These are phyloP conservation scores for Diospyros kaki DNA, from an alignment of 148 eudicot genomes.

Conservation along the genomic window DNA sequence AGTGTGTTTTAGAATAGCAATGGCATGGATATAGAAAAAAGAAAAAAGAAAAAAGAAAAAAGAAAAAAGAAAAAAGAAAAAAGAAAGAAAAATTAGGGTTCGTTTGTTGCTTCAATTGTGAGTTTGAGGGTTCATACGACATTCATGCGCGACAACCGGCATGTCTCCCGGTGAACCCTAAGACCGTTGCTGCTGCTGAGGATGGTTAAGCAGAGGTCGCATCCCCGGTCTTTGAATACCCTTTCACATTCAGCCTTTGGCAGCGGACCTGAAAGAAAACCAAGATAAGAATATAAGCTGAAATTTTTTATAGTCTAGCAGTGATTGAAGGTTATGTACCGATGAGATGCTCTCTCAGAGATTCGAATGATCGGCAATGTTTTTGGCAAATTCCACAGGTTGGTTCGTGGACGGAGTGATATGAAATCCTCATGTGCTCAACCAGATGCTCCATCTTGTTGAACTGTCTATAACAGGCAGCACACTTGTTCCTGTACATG, in stretches of 20 bases:
- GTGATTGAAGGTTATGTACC: constrained; percentile 31
- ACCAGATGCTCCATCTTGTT: constrained; percentile 88
- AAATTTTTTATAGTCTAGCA: too few relatives aligned
- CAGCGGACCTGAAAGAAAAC: constrained; percentile 55
- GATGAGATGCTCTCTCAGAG: constrained; percentile 83
- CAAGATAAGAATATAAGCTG: not conserved
- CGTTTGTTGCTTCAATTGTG: not conserved
- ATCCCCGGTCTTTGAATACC: constrained; percentile 74
- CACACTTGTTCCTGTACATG: constrained; percentile 79
- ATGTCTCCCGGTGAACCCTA: constrained; percentile 56
- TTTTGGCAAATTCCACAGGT: constrained; percentile 73
- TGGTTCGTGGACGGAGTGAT: constrained; percentile 87
- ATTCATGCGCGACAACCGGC: constrained; percentile 64
- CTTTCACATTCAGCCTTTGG: constrained; percentile 96
- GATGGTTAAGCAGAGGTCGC: constrained; percentile 66
- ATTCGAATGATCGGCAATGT: constrained; percentile 85
- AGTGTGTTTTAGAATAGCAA: not conserved
- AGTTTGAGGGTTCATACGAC: constrained; percentile 16
- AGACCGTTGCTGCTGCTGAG: constrained; percentile 61
- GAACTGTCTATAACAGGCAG: constrained; percentile 88
- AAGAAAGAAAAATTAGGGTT: not conserved
- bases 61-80: too few relatives aligned
- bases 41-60: too few relatives aligned
- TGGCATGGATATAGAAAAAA: too few relatives aligned
- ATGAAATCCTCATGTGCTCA: constrained; percentile 85